Base-by-base conservation (phyloP, 805 yeast species). In the Pichia gijzeniarum region DNA sequence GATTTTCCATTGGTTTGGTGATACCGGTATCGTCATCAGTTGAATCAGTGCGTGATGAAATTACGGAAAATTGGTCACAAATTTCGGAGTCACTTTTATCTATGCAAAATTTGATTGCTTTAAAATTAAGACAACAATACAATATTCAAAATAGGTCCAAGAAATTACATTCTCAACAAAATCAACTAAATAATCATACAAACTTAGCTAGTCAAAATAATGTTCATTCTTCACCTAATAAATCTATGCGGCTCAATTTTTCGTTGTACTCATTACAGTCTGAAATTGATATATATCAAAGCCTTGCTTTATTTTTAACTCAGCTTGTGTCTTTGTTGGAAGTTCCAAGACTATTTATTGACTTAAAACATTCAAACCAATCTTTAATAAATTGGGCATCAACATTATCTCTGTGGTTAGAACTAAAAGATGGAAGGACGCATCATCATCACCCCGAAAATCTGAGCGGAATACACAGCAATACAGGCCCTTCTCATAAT, bases 371-470 rank as follows among this genome's bases (percentile, higher is more conserved):
- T 34, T 62, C 65, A 28, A 65, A 68, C 49, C 62, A 69, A 22
- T 62, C 68, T 38, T 53, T 76, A 35, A 54, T 72, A 17, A 71
- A 71, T 46, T 77, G 82, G 82, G 73, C 75, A 0, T 63, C 72
- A 27, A 76, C 73, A 43, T 67, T 76, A 2, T 62, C 75, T 17
- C 67, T 74, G 31, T 77, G 82, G 82, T 57, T 76, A 17, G 79
- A 76, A 53, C 68, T 72, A 52, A 77, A 76, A 53, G 82, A 77
- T 49, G 78, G 65, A 7, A 36, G 42, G 19, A 25, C 18, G 13
- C 37, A 40, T 10, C 10, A 10, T 14, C 40, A 37, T 3, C 20
- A 25, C 16, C 8, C 12, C n/a, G 14, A 13, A 30, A 14, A 30
- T 30, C 6, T 30, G 16, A 20, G 9, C 21, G 4, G n/a, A 9